Evolutionary conservation across 176 grass and related monocot genomes (phyloP).

Genomic region (Avena sativa): DNA sequence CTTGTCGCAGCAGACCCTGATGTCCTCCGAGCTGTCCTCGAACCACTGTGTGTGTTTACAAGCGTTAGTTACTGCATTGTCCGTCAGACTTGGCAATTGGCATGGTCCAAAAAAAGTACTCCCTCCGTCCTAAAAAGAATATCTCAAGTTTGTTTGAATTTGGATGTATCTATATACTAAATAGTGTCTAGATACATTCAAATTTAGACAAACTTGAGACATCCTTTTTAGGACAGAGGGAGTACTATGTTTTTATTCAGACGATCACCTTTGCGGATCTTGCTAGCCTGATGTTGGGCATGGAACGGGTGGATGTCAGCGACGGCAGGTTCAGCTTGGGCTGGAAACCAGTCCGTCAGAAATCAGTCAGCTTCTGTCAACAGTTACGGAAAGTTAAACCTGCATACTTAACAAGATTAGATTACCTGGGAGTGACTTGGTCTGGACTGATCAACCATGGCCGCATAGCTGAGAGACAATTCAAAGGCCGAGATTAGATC

Average conservation of each 20-base stretch:
- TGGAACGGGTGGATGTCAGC: conserved; percentile 47
- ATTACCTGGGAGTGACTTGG: conserved; percentile 51
- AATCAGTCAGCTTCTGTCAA: background rate
- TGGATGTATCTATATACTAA: no score
- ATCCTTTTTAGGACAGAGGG: no score
- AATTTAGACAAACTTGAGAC: no score
- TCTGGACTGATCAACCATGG: conserved; percentile 50
- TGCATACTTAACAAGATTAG: background rate
- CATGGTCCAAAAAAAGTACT: background rate
- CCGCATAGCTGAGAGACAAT: conserved; percentile 68
- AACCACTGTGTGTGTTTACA: conserved; percentile 68
- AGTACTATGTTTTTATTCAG: background rate
- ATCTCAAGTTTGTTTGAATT: no score
- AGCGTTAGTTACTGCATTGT: background rate
- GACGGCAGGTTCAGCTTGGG: conserved; percentile 73
- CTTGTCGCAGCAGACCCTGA: conserved; percentile 72
- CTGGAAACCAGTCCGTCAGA: conserved; percentile 7
- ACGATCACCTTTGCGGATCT: conserved; percentile 72
- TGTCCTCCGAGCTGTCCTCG: conserved; percentile 68
- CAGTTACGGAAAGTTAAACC: background rate
- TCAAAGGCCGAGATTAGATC: background rate
- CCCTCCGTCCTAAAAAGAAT: no score
- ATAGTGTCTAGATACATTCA: no score
- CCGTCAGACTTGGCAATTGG: background rate
- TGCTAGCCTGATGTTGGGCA: conserved; percentile 67